phyloP scores from a whole-genome alignment of 495 filamentous ascomycete genomes.

The Chaetomium cochliodes region DNA sequence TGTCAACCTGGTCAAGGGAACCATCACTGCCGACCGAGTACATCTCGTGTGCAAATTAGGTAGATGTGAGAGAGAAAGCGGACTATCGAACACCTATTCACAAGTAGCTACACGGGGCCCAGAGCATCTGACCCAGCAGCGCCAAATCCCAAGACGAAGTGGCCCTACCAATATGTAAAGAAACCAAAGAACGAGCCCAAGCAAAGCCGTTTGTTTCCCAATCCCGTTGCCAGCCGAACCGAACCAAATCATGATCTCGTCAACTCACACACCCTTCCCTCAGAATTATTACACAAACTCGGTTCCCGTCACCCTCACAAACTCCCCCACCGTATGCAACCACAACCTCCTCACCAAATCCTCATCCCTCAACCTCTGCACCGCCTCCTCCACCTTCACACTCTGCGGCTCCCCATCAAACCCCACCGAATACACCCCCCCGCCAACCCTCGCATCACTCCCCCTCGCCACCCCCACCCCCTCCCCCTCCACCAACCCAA shows the following conservation, averaged over 20 bases:
- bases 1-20: too few species aligned
- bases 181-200: neutral
- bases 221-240: neutral
- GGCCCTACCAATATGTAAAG: neutral
- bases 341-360: slow-evolving; percentile 48
- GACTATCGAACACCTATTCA: neutral
- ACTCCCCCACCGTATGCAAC: slow-evolving; percentile 52
- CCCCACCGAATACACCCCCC: slow-evolving; percentile 55
- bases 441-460: slow-evolving; percentile 47
- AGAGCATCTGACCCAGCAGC: neutral
- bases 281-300: slow-evolving; percentile 17
- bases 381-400: slow-evolving; percentile 35
- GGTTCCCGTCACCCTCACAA: slow-evolving; percentile 38
- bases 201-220: neutral
- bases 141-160: neutral
- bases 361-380: slow-evolving; percentile 42
- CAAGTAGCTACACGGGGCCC: neutral
- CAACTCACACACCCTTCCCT: neutral
- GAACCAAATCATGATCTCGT: slow-evolving; percentile 6
- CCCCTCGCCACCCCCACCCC: slow-evolving; percentile 41
- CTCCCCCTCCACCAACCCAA: slow-evolving; percentile 27
- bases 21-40: too few species aligned
- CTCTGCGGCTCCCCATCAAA: slow-evolving; percentile 43
- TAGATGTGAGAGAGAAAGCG: neutral
- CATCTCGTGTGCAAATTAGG: too few species aligned